A percentile compares a stretch with the other conserved stretches of the same genome.
These are phyloP conservation scores for Crithidia acanthocephali DNA, from an alignment of 208 protist genomes.

Conservation along the genomic window DNA sequence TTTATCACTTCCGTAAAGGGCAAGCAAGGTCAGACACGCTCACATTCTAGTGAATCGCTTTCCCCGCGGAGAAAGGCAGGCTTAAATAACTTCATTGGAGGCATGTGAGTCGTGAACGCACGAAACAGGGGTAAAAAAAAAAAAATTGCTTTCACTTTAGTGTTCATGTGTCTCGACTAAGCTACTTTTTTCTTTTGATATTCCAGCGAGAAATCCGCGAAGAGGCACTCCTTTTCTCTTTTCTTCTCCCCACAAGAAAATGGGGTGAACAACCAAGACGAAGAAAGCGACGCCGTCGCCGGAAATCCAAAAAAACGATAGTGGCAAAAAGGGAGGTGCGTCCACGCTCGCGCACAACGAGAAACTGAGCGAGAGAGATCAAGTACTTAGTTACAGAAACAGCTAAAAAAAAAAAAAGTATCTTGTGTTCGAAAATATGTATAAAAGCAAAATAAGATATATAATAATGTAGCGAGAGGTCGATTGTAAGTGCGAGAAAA, in stretches of 20 bases:
- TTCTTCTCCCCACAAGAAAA: too few relatives aligned
- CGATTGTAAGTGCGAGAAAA: too few relatives aligned
- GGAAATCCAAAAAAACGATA: too few relatives aligned
- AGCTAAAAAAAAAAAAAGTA: too few relatives aligned
- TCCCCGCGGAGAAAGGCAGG: not conserved
- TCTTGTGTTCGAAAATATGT: too few relatives aligned
- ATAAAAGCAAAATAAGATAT: not conserved
- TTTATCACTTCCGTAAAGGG: constrained; percentile 5
- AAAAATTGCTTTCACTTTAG: not conserved
- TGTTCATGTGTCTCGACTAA: too few relatives aligned
- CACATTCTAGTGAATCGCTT: not conserved
- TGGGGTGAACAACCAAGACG: too few relatives aligned
- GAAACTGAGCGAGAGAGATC: not conserved
- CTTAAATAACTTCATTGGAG: not conserved
- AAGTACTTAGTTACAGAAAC: too few relatives aligned
- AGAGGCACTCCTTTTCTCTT: too few relatives aligned
- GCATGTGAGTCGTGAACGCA: not conserved
- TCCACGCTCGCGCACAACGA: not conserved
- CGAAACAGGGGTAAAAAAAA: not conserved
- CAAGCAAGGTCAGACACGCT: constrained; percentile 9
- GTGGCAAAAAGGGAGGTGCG: too few relatives aligned
- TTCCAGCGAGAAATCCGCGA: not conserved
- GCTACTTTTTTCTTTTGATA: not conserved
- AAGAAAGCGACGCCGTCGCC: too few relatives aligned
- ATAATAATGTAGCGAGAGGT: not conserved